Conservation (phyloP, 2,329 filamentous ascomycete genomes). For the Aspergillus spinulosporus region DNA sequence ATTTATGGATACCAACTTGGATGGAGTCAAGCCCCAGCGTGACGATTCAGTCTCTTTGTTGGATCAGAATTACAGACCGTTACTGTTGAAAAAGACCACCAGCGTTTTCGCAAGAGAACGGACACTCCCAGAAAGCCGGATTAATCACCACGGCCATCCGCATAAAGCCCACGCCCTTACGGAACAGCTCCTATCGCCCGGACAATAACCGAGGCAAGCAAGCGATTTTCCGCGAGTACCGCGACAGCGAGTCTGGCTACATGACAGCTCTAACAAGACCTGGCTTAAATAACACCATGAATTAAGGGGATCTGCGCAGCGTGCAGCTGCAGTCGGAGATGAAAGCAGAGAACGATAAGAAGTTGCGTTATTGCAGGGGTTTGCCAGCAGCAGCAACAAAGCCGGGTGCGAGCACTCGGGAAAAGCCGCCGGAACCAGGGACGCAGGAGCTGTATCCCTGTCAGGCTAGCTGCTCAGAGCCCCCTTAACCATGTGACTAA, state of each 20-base stretch:
- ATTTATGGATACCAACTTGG: neutral
- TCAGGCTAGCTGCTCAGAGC: neutral
- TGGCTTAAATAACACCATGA: neutral
- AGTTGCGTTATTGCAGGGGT: neutral
- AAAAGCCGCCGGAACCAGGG: conserved; percentile 7
- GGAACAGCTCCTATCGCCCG: too few species aligned
- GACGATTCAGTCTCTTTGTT: neutral
- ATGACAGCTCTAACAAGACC: neutral
- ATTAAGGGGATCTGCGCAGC: neutral
- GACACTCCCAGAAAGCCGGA: neutral
- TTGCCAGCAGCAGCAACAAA: neutral
- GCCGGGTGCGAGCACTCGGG: neutral
- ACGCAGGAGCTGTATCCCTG: conserved; percentile 8
- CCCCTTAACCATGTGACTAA: neutral
- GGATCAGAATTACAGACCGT: neutral
- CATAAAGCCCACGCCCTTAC: neutral
- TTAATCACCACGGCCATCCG: neutral
- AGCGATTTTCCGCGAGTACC: neutral
- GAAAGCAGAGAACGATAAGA: neutral
- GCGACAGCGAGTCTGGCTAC: neutral
- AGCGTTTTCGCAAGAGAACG: neutral
- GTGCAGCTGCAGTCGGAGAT: conserved; percentile 43
- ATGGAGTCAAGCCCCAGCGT: neutral
- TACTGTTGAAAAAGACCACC: neutral
- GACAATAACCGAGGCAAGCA: neutral